Evolutionary conservation across 257 asterid species (phyloP).

Genomic region (Cynanchum wilfordii): DNA sequence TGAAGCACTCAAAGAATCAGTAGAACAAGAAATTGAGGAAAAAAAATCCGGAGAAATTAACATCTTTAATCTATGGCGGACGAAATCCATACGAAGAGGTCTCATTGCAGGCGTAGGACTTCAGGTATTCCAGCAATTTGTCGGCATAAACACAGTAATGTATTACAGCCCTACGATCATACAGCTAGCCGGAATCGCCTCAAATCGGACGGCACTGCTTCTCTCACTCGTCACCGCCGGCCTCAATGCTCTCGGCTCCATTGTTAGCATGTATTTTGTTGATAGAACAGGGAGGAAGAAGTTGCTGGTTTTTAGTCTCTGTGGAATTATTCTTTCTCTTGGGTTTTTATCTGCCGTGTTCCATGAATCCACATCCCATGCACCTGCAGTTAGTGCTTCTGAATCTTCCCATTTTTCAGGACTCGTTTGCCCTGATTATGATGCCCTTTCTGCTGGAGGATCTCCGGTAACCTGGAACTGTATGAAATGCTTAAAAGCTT

Average conservation of each 20-base stretch:
- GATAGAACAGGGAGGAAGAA: conserved; percentile 45
- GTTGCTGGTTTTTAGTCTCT: conserved; percentile 29
- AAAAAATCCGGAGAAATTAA: neutral
- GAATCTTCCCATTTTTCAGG: conserved; percentile 27
- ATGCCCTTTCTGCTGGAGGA: conserved; percentile 6
- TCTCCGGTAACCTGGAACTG: conserved; percentile 32
- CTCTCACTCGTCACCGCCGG: conserved; percentile 22
- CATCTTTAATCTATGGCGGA: neutral
- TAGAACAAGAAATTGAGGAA: conserved; percentile 24
- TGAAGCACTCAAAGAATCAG: conserved; percentile 50
- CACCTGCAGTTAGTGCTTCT: conserved; percentile 26
- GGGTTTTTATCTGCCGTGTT: conserved; percentile 37
- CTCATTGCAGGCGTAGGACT: neutral
- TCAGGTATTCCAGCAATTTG: conserved; percentile 24
- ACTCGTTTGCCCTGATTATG: conserved; percentile 31
- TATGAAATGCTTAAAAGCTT: conserved; percentile 38
- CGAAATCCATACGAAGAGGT: conserved; percentile 11
- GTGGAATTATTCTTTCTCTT: conserved; percentile 33
- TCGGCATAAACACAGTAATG: conserved; percentile 86
- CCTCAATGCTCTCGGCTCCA: conserved; percentile 30
- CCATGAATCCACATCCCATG: conserved; percentile 28
- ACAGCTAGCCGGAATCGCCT: conserved; percentile 73
- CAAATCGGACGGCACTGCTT: conserved; percentile 17
- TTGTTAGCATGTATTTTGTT: conserved; percentile 39
- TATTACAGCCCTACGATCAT: conserved; percentile 84